A percentile compares a stretch with the other conserved stretches of the same genome.
These are phyloP conservation scores for Penicillium oxalicum DNA, from an alignment of 2,329 filamentous ascomycete genomes.

Conservation along the genomic window DNA sequence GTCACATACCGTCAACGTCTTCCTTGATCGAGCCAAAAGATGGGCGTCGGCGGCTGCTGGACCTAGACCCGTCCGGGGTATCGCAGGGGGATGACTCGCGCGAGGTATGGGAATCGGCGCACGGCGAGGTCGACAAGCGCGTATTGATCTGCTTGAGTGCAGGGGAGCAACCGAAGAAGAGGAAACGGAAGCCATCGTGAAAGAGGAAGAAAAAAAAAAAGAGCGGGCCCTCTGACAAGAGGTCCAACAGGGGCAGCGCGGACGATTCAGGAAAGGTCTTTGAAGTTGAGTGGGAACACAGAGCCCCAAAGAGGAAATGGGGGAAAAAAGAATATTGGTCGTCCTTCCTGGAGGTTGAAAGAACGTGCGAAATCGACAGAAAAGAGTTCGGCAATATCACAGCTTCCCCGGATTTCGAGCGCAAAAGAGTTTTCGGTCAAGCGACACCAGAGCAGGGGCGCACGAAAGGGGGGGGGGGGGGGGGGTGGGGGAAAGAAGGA, in stretches of 20 bases:
- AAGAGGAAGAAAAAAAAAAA: not conserved
- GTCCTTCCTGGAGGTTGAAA: no score
- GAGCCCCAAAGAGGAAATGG: slow-evolving; percentile 6
- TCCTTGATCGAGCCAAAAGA: slow-evolving; percentile 43
- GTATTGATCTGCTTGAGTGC: slow-evolving; percentile 23
- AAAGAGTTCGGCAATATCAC: slow-evolving; percentile 10
- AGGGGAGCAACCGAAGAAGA: slow-evolving; percentile 16
- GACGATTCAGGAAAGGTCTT: slow-evolving; percentile 7
- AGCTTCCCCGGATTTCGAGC: slow-evolving; percentile 29
- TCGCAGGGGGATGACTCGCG: slow-evolving; percentile 31
- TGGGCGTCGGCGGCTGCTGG: slow-evolving; percentile 35
- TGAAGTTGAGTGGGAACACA: slow-evolving; percentile 6
- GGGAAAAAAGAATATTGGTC: slow-evolving; percentile 3
- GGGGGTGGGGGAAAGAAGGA: not conserved
- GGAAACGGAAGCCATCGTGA: slow-evolving; percentile 27
- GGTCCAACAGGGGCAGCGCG: slow-evolving; percentile 3
- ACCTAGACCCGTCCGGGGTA: slow-evolving; percentile 33
- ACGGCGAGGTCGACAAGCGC: slow-evolving; percentile 17
- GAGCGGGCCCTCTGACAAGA: slow-evolving; percentile 24
- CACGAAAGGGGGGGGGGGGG: not conserved
- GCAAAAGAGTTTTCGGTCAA: slow-evolving; percentile 17
- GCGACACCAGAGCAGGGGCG: not conserved
- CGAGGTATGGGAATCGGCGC: slow-evolving; percentile 21
- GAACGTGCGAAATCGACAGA: slow-evolving; percentile 1
- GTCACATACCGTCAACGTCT: slow-evolving; percentile 35